Evolutionary conservation across 2,329 filamentous ascomycete species (phyloP).

Genomic region (Geosmithia flava): DNA sequence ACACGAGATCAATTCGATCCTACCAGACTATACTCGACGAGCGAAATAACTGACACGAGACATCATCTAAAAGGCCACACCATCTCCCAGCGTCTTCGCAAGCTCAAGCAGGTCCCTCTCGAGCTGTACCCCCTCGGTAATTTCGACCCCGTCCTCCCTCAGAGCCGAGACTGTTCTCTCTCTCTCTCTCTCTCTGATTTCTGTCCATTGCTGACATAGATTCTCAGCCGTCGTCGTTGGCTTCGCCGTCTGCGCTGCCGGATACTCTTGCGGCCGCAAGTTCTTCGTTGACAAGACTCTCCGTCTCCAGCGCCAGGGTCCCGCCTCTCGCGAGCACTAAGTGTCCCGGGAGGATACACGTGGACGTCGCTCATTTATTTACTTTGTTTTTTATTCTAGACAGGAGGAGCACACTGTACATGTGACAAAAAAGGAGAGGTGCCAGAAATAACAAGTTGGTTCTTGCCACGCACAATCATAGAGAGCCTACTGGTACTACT

Average conservation of each 20-base stretch:
- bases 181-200: background rate
- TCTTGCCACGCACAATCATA: slow-evolving; percentile 3
- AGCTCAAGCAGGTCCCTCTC: slow-evolving; percentile 78
- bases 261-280: slow-evolving; percentile 75
- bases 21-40: background rate
- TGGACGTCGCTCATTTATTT: background rate
- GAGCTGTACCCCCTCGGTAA: slow-evolving; percentile 92
- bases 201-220: background rate
- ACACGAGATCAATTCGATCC: background rate
- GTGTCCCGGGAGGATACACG: background rate
- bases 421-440: slow-evolving; percentile 2
- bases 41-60: background rate
- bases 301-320: slow-evolving; percentile 63
- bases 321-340: slow-evolving; percentile 19
- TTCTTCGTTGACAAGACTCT: slow-evolving; percentile 84
- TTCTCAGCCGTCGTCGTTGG: slow-evolving; percentile 66
- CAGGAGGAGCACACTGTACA: slow-evolving; percentile 6
- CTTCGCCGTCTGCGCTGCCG: slow-evolving; percentile 70
- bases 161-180: background rate
- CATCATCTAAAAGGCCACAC: slow-evolving; percentile 70
- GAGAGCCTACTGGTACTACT: too few species aligned
- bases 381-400: slow-evolving; percentile 6
- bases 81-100: slow-evolving; percentile 86
- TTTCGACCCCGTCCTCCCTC: background rate
- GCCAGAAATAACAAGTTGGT: background rate